Evolutionary conservation across 306 rosid genomes (phyloP).

Genomic region (Cajanus cajan): DNA sequence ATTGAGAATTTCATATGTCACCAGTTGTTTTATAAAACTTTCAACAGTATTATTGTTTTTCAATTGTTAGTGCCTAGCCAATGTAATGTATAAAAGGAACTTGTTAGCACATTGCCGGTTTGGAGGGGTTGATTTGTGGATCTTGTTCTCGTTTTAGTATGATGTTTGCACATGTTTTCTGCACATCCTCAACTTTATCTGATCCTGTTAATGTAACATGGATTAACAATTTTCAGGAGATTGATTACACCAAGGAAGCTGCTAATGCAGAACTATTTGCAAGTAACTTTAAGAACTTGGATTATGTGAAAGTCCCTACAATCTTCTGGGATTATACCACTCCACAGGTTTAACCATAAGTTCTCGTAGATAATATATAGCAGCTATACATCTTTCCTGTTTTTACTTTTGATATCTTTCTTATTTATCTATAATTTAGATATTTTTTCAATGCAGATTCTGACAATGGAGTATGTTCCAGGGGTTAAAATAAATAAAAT

Average conservation of each 20-base stretch:
- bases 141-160: constrained; percentile 19
- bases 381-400: background rate
- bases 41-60: background rate
- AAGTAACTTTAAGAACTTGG: constrained; percentile 79
- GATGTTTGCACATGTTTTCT: constrained; percentile 18
- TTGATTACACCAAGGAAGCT: constrained; percentile 98
- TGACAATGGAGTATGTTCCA: constrained; percentile 99
- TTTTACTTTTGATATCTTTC: constrained; percentile 1
- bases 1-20: constrained; percentile 15
- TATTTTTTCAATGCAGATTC: constrained; percentile 55
- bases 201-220: constrained; percentile 20
- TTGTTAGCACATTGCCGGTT: background rate
- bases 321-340: constrained; percentile 93
- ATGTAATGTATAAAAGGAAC: background rate
- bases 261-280: constrained; percentile 89
- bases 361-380: constrained; percentile 24
- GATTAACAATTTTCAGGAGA: constrained; percentile 70
- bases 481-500: constrained; percentile 97
- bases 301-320: constrained; percentile 89
- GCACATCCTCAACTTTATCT: constrained; percentile 20
- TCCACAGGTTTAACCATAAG: constrained; percentile 67
- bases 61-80: background rate
- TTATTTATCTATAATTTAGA: constrained; percentile 7
- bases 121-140: constrained; percentile 6
- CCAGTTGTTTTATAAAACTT: constrained; percentile 1